Evolutionary conservation across 371 early-diverging fungal genomes (phyloP).

Genomic region (Mortierella sp.): DNA sequence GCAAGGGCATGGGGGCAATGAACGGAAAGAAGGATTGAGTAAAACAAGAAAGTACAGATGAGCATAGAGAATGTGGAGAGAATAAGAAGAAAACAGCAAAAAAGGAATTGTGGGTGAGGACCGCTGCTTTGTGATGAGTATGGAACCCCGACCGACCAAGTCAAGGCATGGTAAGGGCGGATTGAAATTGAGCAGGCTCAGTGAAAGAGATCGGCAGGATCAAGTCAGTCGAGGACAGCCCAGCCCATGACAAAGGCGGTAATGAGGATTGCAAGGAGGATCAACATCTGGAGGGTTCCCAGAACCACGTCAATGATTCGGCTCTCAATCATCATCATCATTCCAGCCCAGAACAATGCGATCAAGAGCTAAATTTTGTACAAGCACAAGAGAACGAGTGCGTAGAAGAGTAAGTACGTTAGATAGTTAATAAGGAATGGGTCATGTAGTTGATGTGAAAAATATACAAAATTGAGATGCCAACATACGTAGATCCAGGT

Average conservation of each 20-base stretch:
- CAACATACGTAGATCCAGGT: conserved; percentile 45
- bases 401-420: not conserved
- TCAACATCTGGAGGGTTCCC: conserved; percentile 26
- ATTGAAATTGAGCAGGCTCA: not conserved
- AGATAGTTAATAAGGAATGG: not conserved
- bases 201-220: not conserved
- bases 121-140: not conserved
- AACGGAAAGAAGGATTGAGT: not conserved
- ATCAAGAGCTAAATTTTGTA: conserved; percentile 17
- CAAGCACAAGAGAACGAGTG: not conserved
- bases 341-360: conserved; percentile 30
- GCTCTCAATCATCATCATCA: conserved; percentile 31
- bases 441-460: not conserved
- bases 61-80: not conserved
- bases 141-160: not conserved
- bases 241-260: conserved; percentile 36
- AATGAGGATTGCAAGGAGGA: conserved; percentile 44
- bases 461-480: not conserved
- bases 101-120: not conserved
- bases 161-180: not conserved
- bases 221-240: not conserved
- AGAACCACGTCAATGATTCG: conserved; percentile 28
- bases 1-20: not conserved
- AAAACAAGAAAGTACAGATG: not conserved
- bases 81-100: not conserved